These are phyloP conservation scores for Ogataea thermomethanolica DNA, from an alignment of 805 yeast species.

Conservation along the genomic window DNA sequence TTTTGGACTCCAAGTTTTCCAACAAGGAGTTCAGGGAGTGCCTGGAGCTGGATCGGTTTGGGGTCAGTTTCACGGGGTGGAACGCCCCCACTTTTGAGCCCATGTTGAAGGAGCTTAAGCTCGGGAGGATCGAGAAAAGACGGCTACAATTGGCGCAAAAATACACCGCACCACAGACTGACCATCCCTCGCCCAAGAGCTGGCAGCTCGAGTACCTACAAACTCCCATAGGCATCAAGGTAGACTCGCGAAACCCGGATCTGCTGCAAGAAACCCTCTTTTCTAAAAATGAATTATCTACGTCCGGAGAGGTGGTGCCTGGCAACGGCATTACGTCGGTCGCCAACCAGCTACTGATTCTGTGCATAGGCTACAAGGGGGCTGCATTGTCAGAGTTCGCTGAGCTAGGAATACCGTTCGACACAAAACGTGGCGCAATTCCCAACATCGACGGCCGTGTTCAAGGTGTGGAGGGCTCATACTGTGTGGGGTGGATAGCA, in stretches of 20 bases:
- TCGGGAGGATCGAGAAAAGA: slow-evolving; percentile 60
- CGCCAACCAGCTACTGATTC: slow-evolving; percentile 63
- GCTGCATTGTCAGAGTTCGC: slow-evolving; percentile 56
- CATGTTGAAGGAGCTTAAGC: slow-evolving; percentile 28
- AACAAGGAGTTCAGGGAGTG: slow-evolving; percentile 89
- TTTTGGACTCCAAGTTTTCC: slow-evolving; percentile 82
- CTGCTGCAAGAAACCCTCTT: slow-evolving; percentile 47
- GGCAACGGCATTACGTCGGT: slow-evolving; percentile 35
- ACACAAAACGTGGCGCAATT: slow-evolving; percentile 40
- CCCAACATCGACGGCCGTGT: slow-evolving; percentile 46
- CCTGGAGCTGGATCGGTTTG: slow-evolving; percentile 51
- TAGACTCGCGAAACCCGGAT: slow-evolving; percentile 32
- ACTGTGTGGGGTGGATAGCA: slow-evolving; percentile 88
- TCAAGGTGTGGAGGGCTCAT: slow-evolving; percentile 46
- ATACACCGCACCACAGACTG: slow-evolving; percentile 29
- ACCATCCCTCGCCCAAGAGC: slow-evolving; percentile 14
- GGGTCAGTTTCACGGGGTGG: slow-evolving; percentile 45
- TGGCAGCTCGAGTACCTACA: slow-evolving; percentile 74
- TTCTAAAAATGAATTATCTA: slow-evolving; percentile 41
- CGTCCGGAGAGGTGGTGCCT: slow-evolving; percentile 34
- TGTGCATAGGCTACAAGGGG: slow-evolving; percentile 83
- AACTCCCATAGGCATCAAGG: slow-evolving; percentile 56
- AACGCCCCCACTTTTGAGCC: slow-evolving; percentile 37
- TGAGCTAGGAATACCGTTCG: slow-evolving; percentile 48
- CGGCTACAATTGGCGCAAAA: slow-evolving; percentile 60